Base-by-base conservation (phyloP, 1,284 basidiomycete species). In the Takashimella tepidaria region DNA sequence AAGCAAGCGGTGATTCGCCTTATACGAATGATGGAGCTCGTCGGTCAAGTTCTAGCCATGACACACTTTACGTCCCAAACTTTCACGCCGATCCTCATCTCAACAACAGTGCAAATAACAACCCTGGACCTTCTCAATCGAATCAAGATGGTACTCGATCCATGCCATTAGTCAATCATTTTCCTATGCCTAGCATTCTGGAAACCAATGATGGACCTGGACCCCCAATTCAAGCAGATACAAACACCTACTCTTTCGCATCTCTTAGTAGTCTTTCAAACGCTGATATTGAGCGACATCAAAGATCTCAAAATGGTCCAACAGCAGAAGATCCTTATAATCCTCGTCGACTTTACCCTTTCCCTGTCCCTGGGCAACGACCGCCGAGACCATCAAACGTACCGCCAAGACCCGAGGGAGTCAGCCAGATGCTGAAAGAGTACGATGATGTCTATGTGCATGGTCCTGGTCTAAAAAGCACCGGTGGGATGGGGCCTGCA, bases 211-310 rank as follows among this genome's bases (percentile, higher is more conserved):
- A 16, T 8, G 31, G 31, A 8, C 31, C 31, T 8, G 31, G 31
- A 8, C 31, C 31, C 31, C 16, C 31, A 8, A 37, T 37, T 16
- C 31, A 37, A 37, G 31, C 31, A 16, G 31, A 31, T 22, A n/a
- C 22, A 5, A 21, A 19, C 26, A 16, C 26, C 22, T 23, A 27
- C 42, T 37, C 26, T 31, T 13, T 23, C 1, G 12, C 31, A 8
- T 31, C 43, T 12, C n/a, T 51, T 12, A 40, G 41, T 3, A 40
- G 31, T 8, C 26, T 51, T 24, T 23, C 52, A 12, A 47, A 50
- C 19, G 49, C 55, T n/a, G 61, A 63, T 4, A 45, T 63, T 11
- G 51, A 57, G n/a, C 54, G 62, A 4, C 58, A 60, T 27, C 62
- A 64, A 44, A 50, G 53, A 21, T 53, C 58, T 1, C 53, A 54